Conservation (phyloP, 2,329 filamentous ascomycete genomes). For the Fusarium sp. region DNA sequence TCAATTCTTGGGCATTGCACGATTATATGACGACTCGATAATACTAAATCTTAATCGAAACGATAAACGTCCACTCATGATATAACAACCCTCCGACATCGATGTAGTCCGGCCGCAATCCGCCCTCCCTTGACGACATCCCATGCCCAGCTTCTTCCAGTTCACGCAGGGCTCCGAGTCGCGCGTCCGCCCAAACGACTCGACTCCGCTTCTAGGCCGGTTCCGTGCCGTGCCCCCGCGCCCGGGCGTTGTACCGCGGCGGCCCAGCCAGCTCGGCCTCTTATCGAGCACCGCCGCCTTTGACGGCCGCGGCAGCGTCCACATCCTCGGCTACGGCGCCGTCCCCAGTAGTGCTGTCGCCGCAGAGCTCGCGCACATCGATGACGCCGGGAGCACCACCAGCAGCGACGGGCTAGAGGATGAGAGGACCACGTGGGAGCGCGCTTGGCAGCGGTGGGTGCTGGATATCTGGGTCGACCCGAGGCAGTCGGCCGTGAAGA, state of each 20-base stretch:
- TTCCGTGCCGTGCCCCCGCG: constrained; percentile 71
- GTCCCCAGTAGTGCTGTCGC: constrained; percentile 52
- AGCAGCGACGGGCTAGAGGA: constrained; percentile 48
- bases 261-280: constrained; percentile 54
- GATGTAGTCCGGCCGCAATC: constrained; percentile 35
- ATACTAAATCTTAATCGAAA: not conserved
- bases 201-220: constrained; percentile 72
- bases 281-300: constrained; percentile 47
- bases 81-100: constrained; percentile 15
- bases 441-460: constrained; percentile 52
- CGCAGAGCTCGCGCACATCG: constrained; percentile 53
- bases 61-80: not conserved
- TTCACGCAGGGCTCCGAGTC: constrained; percentile 75
- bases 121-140: constrained; percentile 22
- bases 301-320: constrained; percentile 62
- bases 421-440: constrained; percentile 50
- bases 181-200: constrained; percentile 63
- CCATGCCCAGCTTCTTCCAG: constrained; percentile 74
- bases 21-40: not conserved
- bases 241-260: constrained; percentile 44
- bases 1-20: not conserved
- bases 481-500: constrained; percentile 67
- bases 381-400: constrained; percentile 38
- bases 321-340: constrained; percentile 66
- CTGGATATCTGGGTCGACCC: constrained; percentile 72